Conservation (phyloP, 352 stramenopile genomes). For the Globisporangium recalcitrans region DNA sequence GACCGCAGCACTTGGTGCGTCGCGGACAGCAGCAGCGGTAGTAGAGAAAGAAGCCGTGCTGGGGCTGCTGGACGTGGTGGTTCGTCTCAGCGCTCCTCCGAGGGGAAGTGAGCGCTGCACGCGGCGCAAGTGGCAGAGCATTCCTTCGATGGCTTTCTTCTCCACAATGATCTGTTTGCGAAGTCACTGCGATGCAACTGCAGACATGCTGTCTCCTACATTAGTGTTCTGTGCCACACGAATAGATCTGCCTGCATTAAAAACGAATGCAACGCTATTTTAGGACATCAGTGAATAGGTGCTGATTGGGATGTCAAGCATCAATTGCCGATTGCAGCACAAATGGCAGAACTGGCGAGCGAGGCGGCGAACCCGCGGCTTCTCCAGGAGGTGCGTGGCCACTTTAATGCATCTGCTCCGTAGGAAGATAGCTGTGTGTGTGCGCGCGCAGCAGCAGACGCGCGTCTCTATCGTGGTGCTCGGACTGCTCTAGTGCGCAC, state of each 20-base stretch:
- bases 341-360: constrained; percentile 22
- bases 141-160: constrained; percentile 12
- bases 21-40: neutral
- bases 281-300: neutral
- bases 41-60: constrained; percentile 4
- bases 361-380: constrained; percentile 50
- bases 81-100: neutral
- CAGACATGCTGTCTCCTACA: neutral
- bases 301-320: neutral
- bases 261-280: too few relatives aligned
- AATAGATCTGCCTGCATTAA: too few relatives aligned
- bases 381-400: constrained; percentile 44
- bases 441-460: neutral
- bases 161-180: neutral
- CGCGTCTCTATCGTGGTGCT: neutral
- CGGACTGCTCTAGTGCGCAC: neutral
- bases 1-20: constrained; percentile 51
- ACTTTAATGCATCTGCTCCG: neutral
- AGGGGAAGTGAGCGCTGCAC: constrained; percentile 6
- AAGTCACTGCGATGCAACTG: neutral
- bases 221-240: constrained; percentile 1
- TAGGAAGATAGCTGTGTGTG: too few relatives aligned
- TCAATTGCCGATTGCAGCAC: neutral
- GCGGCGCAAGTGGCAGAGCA: constrained; percentile 13
- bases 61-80: neutral